These are phyloP conservation scores for Epichloe brachyelytri DNA, from an alignment of 2,329 filamentous ascomycete genomes.

Conservation along the genomic window DNA sequence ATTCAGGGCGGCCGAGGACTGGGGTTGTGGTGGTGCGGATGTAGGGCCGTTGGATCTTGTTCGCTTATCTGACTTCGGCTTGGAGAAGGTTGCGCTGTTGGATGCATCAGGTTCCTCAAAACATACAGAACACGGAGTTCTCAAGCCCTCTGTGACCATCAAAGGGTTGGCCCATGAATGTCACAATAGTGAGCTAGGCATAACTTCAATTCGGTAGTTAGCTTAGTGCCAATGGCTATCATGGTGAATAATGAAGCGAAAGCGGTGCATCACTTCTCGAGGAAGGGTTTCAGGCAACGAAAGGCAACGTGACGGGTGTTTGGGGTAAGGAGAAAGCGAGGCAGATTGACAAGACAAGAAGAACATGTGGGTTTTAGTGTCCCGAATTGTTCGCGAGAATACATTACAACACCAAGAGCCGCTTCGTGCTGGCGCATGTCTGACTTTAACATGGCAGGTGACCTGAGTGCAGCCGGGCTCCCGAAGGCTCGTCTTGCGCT, in stretches of 20 bases:
- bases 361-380: neutral
- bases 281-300: neutral
- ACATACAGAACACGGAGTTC: constrained; percentile 47
- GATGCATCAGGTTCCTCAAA: constrained; percentile 27
- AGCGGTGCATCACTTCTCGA: neutral
- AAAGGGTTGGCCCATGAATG: constrained; percentile 53
- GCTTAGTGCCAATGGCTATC: constrained; percentile 18
- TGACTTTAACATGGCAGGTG: constrained; percentile 2
- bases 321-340: neutral
- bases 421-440: neutral
- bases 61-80: constrained; percentile 18
- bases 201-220: constrained; percentile 38
- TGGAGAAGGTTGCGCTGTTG: constrained; percentile 2
- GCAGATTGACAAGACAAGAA: neutral
- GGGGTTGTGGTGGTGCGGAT: constrained; percentile 19
- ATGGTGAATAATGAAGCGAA: neutral
- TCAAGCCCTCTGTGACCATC: constrained; percentile 56
- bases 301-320: neutral
- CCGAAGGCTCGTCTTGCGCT: neutral
- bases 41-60: constrained; percentile 28
- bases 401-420: neutral
- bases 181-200: constrained; percentile 61
- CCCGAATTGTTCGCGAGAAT: neutral
- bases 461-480: neutral
- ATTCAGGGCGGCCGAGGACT: constrained; percentile 26